These are phyloP conservation scores for Trichosanthes truncata DNA, from an alignment of 306 rosid species.

Conservation along the genomic window DNA sequence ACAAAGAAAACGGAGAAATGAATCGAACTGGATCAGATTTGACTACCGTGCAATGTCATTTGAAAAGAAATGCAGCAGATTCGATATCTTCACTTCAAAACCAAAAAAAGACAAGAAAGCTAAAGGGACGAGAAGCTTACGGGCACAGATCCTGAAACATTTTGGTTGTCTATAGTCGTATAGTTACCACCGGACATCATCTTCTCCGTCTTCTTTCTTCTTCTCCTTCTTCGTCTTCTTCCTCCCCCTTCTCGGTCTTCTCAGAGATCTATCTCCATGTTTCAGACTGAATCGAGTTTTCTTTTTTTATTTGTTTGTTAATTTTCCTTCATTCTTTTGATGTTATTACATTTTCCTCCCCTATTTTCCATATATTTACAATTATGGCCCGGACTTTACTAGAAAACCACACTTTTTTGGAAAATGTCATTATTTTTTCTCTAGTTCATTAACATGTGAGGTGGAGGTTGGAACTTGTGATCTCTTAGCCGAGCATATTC, in stretches of 20 bases:
- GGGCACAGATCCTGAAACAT: conserved; percentile 81
- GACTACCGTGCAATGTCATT: not conserved
- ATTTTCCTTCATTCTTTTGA: not conserved
- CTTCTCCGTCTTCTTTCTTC: conserved; percentile 13
- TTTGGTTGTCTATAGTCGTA: conserved; percentile 56
- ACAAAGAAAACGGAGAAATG: not conserved
- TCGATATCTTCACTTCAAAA: not conserved
- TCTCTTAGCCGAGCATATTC: no score
- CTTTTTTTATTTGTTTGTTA: not conserved
- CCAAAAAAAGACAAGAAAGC: not conserved
- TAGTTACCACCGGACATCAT: conserved; percentile 97
- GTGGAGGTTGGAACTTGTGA: no score
- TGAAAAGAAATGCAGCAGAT: not conserved
- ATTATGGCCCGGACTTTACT: not conserved
- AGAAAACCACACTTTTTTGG: no score
- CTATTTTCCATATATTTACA: not conserved
- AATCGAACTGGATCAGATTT: not conserved
- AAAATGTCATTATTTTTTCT: no score
- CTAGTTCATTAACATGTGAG: no score
- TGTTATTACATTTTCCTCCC: not conserved
- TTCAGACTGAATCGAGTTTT: not conserved
- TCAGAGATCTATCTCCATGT: not conserved
- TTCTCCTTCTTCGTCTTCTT: not conserved
- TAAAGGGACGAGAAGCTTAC: conserved; percentile 22
- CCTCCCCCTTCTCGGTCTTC: not conserved